Evolutionary conservation across 2,329 filamentous ascomycete species (phyloP).

Genomic region (Pseudocercospora fuligena): DNA sequence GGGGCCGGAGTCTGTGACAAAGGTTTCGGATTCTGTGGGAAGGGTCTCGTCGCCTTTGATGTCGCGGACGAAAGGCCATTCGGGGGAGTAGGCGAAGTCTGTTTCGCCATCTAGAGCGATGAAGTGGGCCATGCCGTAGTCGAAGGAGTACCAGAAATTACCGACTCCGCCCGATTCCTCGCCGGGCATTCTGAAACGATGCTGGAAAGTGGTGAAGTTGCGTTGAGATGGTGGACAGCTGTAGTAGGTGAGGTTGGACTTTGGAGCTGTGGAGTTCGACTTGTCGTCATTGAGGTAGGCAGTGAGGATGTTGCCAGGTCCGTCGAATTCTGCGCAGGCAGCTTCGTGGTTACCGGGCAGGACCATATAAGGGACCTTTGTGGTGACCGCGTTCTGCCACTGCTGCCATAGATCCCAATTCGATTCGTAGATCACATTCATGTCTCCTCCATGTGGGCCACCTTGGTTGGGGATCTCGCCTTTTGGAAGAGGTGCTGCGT

Average conservation of each 20-base stretch:
- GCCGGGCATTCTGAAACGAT: slow-evolving; percentile 60
- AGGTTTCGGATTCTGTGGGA: slow-evolving; percentile 51
- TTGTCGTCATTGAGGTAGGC: slow-evolving; percentile 54
- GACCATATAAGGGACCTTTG: slow-evolving; percentile 56
- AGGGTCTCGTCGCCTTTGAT: slow-evolving; percentile 41
- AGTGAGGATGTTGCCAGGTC: slow-evolving; percentile 50
- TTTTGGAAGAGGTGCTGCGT: slow-evolving; percentile 51
- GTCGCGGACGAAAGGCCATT: slow-evolving; percentile 52
- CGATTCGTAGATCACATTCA: slow-evolving; percentile 56
- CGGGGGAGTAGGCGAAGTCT: slow-evolving; percentile 55
- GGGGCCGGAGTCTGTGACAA: slow-evolving; percentile 54
- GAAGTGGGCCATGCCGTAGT: slow-evolving; percentile 60
- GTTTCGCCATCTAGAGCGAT: slow-evolving; percentile 56
- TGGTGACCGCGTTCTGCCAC: slow-evolving; percentile 51
- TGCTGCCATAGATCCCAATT: slow-evolving; percentile 61
- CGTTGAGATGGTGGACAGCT: slow-evolving; percentile 58
- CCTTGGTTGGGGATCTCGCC: slow-evolving; percentile 55
- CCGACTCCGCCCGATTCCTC: slow-evolving; percentile 53
- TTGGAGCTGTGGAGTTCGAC: slow-evolving; percentile 48
- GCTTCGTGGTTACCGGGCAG: slow-evolving; percentile 59
- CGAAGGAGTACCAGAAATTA: slow-evolving; percentile 62
- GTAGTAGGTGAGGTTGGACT: slow-evolving; percentile 53
- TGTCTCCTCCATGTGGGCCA: slow-evolving; percentile 54
- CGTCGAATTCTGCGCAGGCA: slow-evolving; percentile 56
- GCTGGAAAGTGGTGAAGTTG: slow-evolving; percentile 58